Evolutionary conservation across 2,329 filamentous ascomycete species (phyloP).

Genomic region (Paecilomyces variotii): DNA sequence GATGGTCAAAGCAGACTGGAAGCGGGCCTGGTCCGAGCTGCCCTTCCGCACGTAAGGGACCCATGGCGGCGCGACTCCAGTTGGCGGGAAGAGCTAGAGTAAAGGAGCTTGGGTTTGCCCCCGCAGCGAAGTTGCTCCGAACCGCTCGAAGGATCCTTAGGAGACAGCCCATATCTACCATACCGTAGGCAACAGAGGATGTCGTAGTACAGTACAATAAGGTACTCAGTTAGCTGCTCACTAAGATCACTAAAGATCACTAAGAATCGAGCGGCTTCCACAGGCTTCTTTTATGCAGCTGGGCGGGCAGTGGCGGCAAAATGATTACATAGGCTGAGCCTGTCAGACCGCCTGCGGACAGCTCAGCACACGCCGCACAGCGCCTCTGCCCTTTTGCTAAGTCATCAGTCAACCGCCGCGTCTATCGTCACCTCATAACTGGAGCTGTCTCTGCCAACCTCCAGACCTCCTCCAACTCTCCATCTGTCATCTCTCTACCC

Average conservation of each 20-base stretch:
- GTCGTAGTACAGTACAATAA: slow-evolving; percentile 2
- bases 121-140: background rate
- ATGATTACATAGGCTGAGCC: background rate
- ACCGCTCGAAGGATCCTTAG: background rate
- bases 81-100: background rate
- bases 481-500: slow-evolving; percentile 5
- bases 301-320: slow-evolving; percentile 18
- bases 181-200: slow-evolving; percentile 3
- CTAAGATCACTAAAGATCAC: background rate
- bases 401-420: slow-evolving; percentile 17
- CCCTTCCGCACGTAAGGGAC: background rate
- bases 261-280: slow-evolving; percentile 28
- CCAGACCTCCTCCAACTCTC: slow-evolving; percentile 15
- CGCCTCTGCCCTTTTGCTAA: slow-evolving; percentile 18
- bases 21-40: no score
- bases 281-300: slow-evolving; percentile 22
- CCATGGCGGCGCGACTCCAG: no score
- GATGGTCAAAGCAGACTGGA: no score
- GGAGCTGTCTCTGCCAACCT: slow-evolving; percentile 21
- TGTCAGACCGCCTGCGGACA: slow-evolving; percentile 1
- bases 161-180: background rate
- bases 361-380: slow-evolving; percentile 5
- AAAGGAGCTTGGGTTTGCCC: background rate
- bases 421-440: slow-evolving; percentile 33
- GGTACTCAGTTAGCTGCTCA: background rate